Evolutionary conservation across 2,329 filamentous ascomycete species (phyloP).

Genomic region (Penicillium sp.): DNA sequence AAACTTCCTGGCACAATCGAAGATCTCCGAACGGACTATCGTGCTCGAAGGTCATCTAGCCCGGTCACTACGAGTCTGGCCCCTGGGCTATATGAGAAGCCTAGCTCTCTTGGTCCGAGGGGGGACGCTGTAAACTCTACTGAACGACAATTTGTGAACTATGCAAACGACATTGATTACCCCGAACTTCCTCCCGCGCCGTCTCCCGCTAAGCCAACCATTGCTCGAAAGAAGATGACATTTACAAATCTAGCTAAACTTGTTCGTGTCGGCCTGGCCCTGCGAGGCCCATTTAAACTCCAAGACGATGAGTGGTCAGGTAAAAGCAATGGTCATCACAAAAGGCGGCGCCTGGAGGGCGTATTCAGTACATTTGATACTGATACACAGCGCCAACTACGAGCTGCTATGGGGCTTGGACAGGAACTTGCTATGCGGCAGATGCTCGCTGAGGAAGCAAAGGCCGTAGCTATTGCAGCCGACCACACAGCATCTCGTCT

Average conservation of each 20-base stretch:
- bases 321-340: constrained; percentile 9
- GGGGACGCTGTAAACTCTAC: background rate
- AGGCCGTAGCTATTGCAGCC: constrained; percentile 6
- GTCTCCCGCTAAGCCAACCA: constrained; percentile 10
- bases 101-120: too few relatives aligned
- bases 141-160: background rate
- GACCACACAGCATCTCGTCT: constrained; percentile 1
- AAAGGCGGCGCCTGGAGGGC: constrained; percentile 32
- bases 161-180: constrained; percentile 9
- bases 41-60: constrained; percentile 17
- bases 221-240: constrained; percentile 19
- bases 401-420: constrained; percentile 43
- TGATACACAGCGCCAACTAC: constrained; percentile 41
- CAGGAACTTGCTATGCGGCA: constrained; percentile 44
- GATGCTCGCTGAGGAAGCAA: constrained; percentile 16
- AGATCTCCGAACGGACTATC: constrained; percentile 14
- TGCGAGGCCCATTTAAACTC: constrained; percentile 36
- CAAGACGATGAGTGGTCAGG: constrained; percentile 11
- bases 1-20: constrained; percentile 26
- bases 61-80: constrained; percentile 5
- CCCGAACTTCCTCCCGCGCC: constrained; percentile 13
- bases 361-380: constrained; percentile 40
- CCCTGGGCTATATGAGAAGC: background rate
- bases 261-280: constrained; percentile 39
- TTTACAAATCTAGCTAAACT: constrained; percentile 34